Conservation (phyloP, 208 protist species). For the Acanthamoeba lenticulata region DNA sequence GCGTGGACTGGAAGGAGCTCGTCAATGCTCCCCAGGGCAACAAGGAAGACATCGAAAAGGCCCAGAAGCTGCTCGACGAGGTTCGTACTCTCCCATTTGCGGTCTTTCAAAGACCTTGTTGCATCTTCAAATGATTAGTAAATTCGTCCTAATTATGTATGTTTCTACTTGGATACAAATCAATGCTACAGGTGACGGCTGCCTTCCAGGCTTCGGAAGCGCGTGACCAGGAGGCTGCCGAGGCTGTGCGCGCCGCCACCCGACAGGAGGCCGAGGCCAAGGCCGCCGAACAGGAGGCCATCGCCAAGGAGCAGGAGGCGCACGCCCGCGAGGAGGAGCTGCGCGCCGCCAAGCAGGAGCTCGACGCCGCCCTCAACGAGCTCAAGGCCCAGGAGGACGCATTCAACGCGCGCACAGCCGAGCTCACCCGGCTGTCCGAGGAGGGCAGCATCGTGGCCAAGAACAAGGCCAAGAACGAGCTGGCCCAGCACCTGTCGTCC, state of each 20-base stretch:
- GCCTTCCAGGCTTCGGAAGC: constrained; percentile 39
- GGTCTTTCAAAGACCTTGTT: too few relatives aligned
- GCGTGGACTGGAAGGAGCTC: neutral
- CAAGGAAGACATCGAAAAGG: neutral
- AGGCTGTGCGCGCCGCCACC: neutral
- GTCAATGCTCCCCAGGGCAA: neutral
- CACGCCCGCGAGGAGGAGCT: constrained; percentile 33
- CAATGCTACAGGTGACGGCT: neutral
- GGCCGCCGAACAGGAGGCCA: neutral
- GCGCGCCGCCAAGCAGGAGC: constrained; percentile 64
- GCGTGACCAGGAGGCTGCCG: neutral
- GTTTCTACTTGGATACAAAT: too few relatives aligned
- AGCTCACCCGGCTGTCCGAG: constrained; percentile 54
- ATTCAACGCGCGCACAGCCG: constrained; percentile 43
- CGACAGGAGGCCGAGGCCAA: constrained; percentile 38
- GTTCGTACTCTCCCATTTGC: too few relatives aligned
- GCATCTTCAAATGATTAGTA: too few relatives aligned
- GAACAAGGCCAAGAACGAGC: constrained; percentile 71
- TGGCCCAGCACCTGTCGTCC: constrained; percentile 22
- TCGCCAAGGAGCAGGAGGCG: neutral
- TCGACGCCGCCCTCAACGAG: constrained; percentile 66
- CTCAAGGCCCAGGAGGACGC: constrained; percentile 72
- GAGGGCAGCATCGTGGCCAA: constrained; percentile 56
- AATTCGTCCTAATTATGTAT: too few relatives aligned
- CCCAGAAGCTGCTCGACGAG: neutral